Conservation (phyloP, 495 filamentous ascomycete species). For the Trichoderma gamsii region DNA sequence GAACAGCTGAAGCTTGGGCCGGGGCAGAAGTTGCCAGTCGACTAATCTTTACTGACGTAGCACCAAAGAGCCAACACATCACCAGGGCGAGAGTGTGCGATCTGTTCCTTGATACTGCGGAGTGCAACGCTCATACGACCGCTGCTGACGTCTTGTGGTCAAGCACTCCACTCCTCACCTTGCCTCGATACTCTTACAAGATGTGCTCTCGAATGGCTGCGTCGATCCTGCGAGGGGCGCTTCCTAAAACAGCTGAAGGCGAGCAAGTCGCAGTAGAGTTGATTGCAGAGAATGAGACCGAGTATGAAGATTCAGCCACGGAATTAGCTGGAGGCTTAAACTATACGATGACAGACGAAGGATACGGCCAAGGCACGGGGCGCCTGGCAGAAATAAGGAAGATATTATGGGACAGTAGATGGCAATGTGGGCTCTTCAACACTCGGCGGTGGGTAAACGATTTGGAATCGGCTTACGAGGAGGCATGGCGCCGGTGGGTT, state of each 20-base stretch:
- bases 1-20: constrained; percentile 77
- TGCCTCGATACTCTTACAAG: constrained; percentile 94
- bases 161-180: constrained; percentile 84
- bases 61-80: constrained; percentile 92
- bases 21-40: constrained; percentile 81
- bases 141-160: constrained; percentile 96
- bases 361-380: constrained; percentile 54
- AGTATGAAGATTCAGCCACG: constrained; percentile 78
- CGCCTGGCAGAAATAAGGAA: constrained; percentile 68
- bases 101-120: constrained; percentile 92
- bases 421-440: constrained; percentile 82
- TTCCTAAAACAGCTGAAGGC: constrained; percentile 65
- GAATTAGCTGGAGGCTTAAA: constrained; percentile 60
- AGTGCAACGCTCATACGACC: constrained; percentile 98
- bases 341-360: constrained; percentile 46
- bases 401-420: constrained; percentile 74
- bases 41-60: constrained; percentile 93
- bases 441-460: constrained; percentile 89
- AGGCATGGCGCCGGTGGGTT: constrained; percentile 86
- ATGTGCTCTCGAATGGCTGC: constrained; percentile 99
- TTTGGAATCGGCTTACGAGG: constrained; percentile 80
- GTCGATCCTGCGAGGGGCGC: constrained; percentile 81
- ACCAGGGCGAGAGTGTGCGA: constrained; percentile 86
- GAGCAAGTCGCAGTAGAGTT: constrained; percentile 64
- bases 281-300: constrained; percentile 67